phyloP scores from a whole-genome alignment of 1,284 basidiomycete genomes.

The Dichomitus squalens region DNA sequence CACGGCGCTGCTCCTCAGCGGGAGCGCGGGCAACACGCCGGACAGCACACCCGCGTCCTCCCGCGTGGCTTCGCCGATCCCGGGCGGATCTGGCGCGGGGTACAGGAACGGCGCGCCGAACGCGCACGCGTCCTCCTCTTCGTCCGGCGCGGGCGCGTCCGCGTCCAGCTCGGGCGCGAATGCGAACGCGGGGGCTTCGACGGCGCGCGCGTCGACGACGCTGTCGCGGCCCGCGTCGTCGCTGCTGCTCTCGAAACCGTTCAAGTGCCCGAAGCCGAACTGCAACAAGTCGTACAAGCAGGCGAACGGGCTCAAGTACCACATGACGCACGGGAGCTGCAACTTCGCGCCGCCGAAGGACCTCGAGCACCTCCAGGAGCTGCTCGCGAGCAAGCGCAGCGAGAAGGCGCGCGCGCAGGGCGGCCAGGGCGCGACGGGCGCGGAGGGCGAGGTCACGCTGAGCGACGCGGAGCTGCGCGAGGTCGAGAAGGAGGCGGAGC shows the following conservation, averaged over 20 bases:
- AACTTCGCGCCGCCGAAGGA: slow-evolving; percentile 88
- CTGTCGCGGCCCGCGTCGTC: slow-evolving; percentile 54
- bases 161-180: slow-evolving; percentile 15
- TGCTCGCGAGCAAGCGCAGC: slow-evolving; percentile 61
- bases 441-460: slow-evolving; percentile 33
- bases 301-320: slow-evolving; percentile 95
- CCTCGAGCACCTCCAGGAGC: slow-evolving; percentile 68
- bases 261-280: slow-evolving; percentile 94
- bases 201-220: slow-evolving; percentile 47
- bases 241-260: slow-evolving; percentile 79
- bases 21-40: slow-evolving; percentile 40
- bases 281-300: slow-evolving; percentile 99
- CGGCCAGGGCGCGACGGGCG: slow-evolving; percentile 29
- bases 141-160: not conserved
- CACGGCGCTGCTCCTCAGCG: slow-evolving; percentile 61
- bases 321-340: slow-evolving; percentile 93
- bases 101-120: slow-evolving; percentile 29
- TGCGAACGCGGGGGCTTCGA: slow-evolving; percentile 30
- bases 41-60: slow-evolving; percentile 45
- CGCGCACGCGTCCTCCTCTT: slow-evolving; percentile 21
- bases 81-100: slow-evolving; percentile 21
- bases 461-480: slow-evolving; percentile 71
- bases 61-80: slow-evolving; percentile 42
- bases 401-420: slow-evolving; percentile 32
- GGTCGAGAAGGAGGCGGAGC: slow-evolving; percentile 82